These are phyloP conservation scores for Colletotrichum endophyticum DNA, from an alignment of 2,329 filamentous ascomycete genomes.

Conservation along the genomic window DNA sequence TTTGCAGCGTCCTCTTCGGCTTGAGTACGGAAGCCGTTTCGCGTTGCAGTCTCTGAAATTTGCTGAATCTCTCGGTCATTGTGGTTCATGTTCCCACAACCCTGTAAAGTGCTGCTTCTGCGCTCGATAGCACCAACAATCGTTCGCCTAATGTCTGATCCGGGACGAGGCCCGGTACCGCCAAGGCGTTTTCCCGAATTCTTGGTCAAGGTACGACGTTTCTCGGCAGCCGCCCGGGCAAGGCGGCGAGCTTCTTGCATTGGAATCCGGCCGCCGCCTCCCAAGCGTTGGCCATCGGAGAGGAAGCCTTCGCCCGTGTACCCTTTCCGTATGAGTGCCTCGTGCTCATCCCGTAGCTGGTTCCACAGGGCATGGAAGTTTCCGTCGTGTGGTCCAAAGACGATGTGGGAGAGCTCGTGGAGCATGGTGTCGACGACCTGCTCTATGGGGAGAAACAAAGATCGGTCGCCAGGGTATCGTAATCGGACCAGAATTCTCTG, in stretches of 20 bases:
- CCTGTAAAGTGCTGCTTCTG: constrained; percentile 69
- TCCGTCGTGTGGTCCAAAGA: constrained; percentile 81
- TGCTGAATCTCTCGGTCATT: constrained; percentile 70
- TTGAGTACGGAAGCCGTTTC: constrained; percentile 79
- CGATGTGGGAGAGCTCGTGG: constrained; percentile 90
- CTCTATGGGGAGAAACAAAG: constrained; percentile 81
- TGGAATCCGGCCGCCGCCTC: constrained; percentile 65
- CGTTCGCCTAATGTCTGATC: constrained; percentile 72
- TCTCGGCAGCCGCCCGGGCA: constrained; percentile 77
- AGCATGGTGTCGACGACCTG: constrained; percentile 89
- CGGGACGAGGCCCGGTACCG: constrained; percentile 57
- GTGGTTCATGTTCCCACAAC: constrained; percentile 76
- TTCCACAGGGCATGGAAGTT: constrained; percentile 89
- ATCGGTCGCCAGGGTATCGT: constrained; percentile 75
- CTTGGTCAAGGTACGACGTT: constrained; percentile 60
- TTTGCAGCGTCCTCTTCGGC: constrained; percentile 91
- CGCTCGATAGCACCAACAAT: constrained; percentile 76
- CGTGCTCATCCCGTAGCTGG: constrained; percentile 84
- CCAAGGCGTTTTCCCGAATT: constrained; percentile 77
- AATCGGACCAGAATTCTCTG: constrained; percentile 83
- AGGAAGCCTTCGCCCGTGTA: constrained; percentile 93
- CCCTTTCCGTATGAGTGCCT: constrained; percentile 77
- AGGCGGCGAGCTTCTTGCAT: constrained; percentile 75
- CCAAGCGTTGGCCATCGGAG: constrained; percentile 74
- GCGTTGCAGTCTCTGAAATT: constrained; percentile 66